A percentile compares a stretch with the other conserved stretches of the same genome.
Conservation (phyloP, 176 grass and related monocot genomes). For the Aegilops longissima region DNA sequence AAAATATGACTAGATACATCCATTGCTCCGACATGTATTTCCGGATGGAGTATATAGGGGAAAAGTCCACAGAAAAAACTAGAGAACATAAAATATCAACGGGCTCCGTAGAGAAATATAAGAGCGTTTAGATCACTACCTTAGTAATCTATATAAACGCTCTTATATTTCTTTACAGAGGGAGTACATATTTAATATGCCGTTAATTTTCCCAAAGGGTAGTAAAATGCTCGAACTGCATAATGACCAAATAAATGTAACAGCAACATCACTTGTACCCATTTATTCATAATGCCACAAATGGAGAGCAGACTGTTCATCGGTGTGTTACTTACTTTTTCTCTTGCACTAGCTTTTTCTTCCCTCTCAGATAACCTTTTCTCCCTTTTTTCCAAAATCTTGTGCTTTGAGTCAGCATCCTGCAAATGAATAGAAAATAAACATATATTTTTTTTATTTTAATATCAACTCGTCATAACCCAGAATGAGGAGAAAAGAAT, state of each 20-base stretch:
- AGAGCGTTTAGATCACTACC: too few relatives aligned
- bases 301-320: slow-evolving; percentile 9
- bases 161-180: too few relatives aligned
- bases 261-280: background rate
- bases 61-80: background rate
- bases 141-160: too few relatives aligned
- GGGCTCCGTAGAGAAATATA: too few relatives aligned
- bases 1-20: too few relatives aligned
- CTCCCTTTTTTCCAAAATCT: slow-evolving; percentile 56
- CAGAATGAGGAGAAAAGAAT: slow-evolving; percentile 4
- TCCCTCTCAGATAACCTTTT: slow-evolving; percentile 58
- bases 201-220: background rate
- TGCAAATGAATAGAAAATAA: slow-evolving; percentile 40
- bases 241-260: background rate
- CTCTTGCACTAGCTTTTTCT: slow-evolving; percentile 62
- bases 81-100: background rate
- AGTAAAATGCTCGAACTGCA: background rate
- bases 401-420: slow-evolving; percentile 61
- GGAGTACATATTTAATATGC: background rate
- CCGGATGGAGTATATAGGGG: background rate
- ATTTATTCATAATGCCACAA: background rate
- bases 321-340: slow-evolving; percentile 53
- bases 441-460: slow-evolving; percentile 26
- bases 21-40: too few relatives aligned
- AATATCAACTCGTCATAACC: background rate